Conservation (phyloP, 495 filamentous ascomycete species). For the Hyaloscypha finlandica region DNA sequence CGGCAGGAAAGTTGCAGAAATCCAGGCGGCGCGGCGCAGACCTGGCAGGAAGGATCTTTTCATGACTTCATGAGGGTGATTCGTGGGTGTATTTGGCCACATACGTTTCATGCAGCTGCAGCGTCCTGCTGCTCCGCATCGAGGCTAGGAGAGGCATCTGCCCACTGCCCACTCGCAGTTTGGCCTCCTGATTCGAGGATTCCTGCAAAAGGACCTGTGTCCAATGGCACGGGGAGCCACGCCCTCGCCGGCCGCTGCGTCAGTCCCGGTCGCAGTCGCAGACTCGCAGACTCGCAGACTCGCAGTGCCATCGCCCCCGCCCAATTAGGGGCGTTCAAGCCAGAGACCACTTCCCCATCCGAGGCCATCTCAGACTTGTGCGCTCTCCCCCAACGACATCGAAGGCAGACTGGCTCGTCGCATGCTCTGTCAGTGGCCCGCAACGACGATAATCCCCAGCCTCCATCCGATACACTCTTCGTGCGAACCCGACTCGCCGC, state of each 20-base stretch:
- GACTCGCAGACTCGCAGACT: too few species aligned
- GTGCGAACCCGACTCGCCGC: conserved; percentile 15
- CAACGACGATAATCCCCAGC: neutral
- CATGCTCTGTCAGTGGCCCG: conserved; percentile 5
- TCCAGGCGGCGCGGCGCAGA: neutral
- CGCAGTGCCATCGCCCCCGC: conserved; percentile 3
- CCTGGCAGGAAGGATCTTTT: neutral
- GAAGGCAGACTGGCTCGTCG: conserved; percentile 7
- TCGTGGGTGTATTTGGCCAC: conserved; percentile 4
- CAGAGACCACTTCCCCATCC: neutral
- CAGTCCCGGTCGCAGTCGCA: neutral
- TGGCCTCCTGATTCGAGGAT: conserved; percentile 13
- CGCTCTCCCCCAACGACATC: conserved; percentile 13
- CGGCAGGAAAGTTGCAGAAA: conserved; percentile 3
- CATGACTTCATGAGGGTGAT: conserved; percentile 11
- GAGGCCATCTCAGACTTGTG: conserved; percentile 13
- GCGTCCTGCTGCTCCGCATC: conserved; percentile 13
- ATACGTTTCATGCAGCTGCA: conserved; percentile 21
- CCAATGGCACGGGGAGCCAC: conserved; percentile 1
- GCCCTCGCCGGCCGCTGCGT: neutral
- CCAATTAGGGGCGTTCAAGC: conserved; percentile 16
- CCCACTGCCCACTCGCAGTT: neutral
- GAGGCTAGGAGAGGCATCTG: conserved; percentile 9
- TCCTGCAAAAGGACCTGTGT: neutral
- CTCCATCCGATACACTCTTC: neutral